phyloP scores from a whole-genome alignment of 1,139 yeast species.

The Debaryomyces coudertii region DNA sequence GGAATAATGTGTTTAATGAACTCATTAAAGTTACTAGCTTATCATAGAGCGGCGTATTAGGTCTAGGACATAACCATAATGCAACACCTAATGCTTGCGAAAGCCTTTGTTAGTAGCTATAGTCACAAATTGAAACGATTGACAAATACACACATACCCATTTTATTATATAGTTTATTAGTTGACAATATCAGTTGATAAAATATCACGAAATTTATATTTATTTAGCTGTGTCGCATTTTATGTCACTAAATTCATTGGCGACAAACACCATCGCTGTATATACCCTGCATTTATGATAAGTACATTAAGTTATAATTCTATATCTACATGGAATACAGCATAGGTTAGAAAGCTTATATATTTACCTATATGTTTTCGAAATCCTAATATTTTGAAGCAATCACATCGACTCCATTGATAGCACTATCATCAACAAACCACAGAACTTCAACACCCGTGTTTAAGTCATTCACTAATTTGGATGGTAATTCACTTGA shows the following conservation, averaged over 20 bases:
- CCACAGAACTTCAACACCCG: constrained; percentile 65
- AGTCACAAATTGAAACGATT: background rate
- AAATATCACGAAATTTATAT: background rate
- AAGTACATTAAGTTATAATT: no score
- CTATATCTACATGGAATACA: no score
- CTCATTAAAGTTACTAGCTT: constrained; percentile 62
- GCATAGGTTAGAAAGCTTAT: background rate
- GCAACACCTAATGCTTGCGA: constrained; percentile 50
- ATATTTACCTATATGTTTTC: background rate
- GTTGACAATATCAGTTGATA: background rate
- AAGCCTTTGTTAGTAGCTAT: constrained; percentile 19
- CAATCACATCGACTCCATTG: constrained; percentile 57
- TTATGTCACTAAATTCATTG: background rate
- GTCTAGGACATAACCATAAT: constrained; percentile 76
- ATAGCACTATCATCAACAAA: constrained; percentile 79
- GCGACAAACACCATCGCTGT: background rate
- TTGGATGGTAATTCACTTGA: constrained; percentile 65
- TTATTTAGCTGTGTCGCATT: background rate
- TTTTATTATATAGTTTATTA: constrained; percentile 7
- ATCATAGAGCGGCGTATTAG: constrained; percentile 56
- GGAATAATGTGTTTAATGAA: constrained; percentile 69
- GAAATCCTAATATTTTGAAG: constrained; percentile 44
- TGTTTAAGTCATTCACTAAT: constrained; percentile 59
- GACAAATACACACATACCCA: constrained; percentile 22
- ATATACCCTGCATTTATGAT: background rate